phyloP scores from a whole-genome alignment of 1,139 yeast genomes.

The Taiozyma sp. region DNA sequence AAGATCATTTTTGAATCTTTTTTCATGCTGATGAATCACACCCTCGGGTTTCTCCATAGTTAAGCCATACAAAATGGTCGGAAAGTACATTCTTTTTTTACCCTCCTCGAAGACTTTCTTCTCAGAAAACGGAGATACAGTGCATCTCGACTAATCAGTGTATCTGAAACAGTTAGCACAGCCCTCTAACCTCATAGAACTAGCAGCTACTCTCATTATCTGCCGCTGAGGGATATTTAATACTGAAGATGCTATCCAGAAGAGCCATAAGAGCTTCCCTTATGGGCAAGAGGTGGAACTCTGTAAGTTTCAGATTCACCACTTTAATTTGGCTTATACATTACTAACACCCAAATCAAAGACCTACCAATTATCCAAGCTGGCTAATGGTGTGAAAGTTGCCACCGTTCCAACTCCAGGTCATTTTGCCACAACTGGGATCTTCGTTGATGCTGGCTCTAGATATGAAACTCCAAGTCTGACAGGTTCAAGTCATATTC shows the following conservation, averaged over 20 bases:
- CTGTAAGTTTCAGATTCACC: not conserved
- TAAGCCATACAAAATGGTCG: constrained; percentile 1
- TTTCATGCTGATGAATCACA: not conserved
- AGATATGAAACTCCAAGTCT: constrained; percentile 58
- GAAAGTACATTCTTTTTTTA: not conserved
- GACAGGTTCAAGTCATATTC: constrained; percentile 75
- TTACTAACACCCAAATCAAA: constrained; percentile 2
- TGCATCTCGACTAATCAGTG: not conserved
- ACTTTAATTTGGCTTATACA: not conserved
- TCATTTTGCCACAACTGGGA: constrained; percentile 87
- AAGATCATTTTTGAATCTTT: not conserved
- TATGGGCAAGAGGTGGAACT: not conserved
- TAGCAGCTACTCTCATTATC: not conserved
- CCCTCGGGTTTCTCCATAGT: not conserved
- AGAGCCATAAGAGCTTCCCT: not conserved
- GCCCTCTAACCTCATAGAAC: not conserved
- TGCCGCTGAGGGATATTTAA: not conserved
- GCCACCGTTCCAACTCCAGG: constrained; percentile 88
- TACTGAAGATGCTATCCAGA: not conserved
- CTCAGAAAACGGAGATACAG: not conserved
- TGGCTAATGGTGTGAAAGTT: constrained; percentile 78
- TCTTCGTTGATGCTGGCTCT: constrained; percentile 88
- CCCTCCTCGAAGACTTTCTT: not conserved
- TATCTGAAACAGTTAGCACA: not conserved
- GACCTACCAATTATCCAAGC: constrained; percentile 36